Base-by-base conservation (phyloP, 495 filamentous ascomycete species). In the Amniculicola lignicola region DNA sequence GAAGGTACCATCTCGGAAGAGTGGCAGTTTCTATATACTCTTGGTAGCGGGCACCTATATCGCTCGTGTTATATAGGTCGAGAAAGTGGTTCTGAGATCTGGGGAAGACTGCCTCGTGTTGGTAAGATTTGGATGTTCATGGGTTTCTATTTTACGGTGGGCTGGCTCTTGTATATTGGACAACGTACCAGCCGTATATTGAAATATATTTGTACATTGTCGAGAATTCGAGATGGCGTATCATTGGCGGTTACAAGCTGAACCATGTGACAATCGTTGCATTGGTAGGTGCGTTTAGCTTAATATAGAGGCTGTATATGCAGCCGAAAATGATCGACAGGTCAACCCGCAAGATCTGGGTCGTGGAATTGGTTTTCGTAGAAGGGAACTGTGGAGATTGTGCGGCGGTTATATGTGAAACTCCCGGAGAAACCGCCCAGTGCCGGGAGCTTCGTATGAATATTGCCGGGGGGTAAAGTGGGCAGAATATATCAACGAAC, bases 361-460 rank as follows among this genome's bases (percentile, higher is more conserved):
- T 25, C 31, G 40, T 18, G 22, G 41, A 24, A 24, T 35, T 21
- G 29, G 24, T 9, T 35, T 9, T 22, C 15, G 40, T 12, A 25
- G 31, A 15, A 24, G 25, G 28, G 7, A 39, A 27, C 18, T 18
- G 38, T 16, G n/a, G 38, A 47, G 41, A 47, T 46, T 38, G 42
- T 16, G 42, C 19, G 19, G 47, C 50, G 11, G 27, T 4, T 55
- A 38, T 55, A 55, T 37, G 47, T 55, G 51, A 55, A 55, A 55
- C 51, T 38, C 28, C 40, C 29, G 41, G 40, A 46, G 27, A 55
- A 46, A 38, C 29, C 29, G 12, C 46, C 15, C 15, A 22, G 24
- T 12, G 41, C 51, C 51, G 41, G 27, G 11, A 12, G 24, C n/a
- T 2, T 18, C 16, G 18, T 42, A 33, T 38, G 37, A 54, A 22